Percentiles rank a stretch among this genome's conserved stretches.
phyloP scores from a whole-genome alignment of 1,284 basidiomycete genomes.

The Apiotrichum mycotoxinovorans region DNA sequence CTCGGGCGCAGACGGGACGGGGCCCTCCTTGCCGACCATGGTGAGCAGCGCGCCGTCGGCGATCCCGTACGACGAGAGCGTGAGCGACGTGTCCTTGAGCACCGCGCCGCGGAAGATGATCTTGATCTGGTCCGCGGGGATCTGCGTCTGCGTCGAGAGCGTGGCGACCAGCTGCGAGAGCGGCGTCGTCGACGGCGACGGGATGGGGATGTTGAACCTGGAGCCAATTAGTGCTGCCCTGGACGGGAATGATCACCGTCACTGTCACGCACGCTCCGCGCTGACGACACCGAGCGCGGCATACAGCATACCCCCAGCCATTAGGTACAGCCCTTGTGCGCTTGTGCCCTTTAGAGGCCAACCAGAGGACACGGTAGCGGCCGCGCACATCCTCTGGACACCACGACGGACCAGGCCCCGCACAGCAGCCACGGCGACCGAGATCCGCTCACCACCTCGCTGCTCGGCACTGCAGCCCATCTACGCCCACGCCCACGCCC shows the following conservation, averaged over 20 bases:
- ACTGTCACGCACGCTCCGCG: no score
- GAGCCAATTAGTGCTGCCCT: neutral
- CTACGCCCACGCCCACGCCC: neutral
- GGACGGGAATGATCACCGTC: neutral
- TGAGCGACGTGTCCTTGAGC: slow-evolving; percentile 47
- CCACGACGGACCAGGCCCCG: no score
- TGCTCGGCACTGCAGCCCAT: no score
- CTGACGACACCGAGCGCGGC: no score
- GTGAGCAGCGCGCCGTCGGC: slow-evolving; percentile 42
- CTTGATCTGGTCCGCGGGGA: slow-evolving; percentile 42
- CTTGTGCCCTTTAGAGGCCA: no score
- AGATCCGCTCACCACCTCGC: no score
- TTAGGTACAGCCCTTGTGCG: no score
- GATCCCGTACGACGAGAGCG: slow-evolving; percentile 48
- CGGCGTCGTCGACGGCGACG: slow-evolving; percentile 42
- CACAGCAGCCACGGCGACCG: no score
- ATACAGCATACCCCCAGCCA: no score
- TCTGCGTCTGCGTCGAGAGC: slow-evolving; percentile 42
- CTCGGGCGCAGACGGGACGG: slow-evolving; percentile 24
- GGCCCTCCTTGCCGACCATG: slow-evolving; percentile 43
- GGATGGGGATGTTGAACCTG: slow-evolving; percentile 51
- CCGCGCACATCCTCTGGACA: no score
- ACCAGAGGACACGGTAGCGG: no score
- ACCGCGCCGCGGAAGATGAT: slow-evolving; percentile 50
- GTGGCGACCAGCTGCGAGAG: slow-evolving; percentile 43